Evolutionary conservation across 2,329 filamentous ascomycete genomes (phyloP).

Genomic region (Claviceps monticola): DNA sequence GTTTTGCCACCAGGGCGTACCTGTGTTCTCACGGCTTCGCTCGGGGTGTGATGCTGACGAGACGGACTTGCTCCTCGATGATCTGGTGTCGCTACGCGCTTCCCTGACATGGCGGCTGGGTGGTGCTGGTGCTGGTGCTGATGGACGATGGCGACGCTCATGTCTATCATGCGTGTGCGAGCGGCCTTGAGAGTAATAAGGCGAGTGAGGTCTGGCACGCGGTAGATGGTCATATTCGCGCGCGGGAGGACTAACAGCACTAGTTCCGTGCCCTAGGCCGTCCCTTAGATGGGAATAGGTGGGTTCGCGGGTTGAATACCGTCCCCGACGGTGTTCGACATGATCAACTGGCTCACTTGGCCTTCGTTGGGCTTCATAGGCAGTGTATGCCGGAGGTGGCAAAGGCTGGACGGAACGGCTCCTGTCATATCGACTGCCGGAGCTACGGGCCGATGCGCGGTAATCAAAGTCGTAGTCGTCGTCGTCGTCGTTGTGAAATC

Average conservation of each 20-base stretch:
- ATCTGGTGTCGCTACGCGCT: neutral
- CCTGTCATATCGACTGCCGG: neutral
- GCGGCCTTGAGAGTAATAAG: neutral
- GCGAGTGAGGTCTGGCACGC: slow-evolving; percentile 1
- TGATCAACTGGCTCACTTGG: neutral
- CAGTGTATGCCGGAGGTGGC: neutral
- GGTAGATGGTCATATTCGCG: neutral
- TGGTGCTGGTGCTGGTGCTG: neutral
- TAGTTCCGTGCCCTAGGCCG: neutral
- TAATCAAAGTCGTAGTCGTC: neutral
- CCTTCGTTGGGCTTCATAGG: neutral
- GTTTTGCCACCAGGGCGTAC: slow-evolving; percentile 22
- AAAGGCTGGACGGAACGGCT: neutral
- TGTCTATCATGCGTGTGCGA: neutral
- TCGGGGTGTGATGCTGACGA: neutral
- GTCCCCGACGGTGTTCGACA: neutral
- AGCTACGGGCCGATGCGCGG: neutral
- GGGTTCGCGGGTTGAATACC: neutral
- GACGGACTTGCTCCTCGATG: neutral
- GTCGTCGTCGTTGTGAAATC: neutral
- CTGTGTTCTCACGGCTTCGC: neutral
- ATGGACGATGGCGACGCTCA: neutral
- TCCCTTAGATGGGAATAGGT: neutral
- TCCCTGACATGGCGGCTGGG: neutral
- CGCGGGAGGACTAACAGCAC: neutral